phyloP scores from a whole-genome alignment of 1,284 basidiomycete species.

The Irpex sp. region DNA sequence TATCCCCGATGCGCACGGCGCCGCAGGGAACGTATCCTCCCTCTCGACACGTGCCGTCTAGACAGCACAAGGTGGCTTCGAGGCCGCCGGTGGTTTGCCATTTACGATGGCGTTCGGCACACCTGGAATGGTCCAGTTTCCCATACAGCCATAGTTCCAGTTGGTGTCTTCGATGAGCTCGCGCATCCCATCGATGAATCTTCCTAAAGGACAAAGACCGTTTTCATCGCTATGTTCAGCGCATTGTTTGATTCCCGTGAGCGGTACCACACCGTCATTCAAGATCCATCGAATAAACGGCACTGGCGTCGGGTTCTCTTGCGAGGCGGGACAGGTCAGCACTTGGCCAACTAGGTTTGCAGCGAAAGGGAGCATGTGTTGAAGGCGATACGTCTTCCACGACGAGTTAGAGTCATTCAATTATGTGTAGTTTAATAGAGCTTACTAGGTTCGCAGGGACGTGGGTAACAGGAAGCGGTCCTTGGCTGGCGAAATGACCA shows the following conservation, averaged over 20 bases:
- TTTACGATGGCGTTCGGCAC: conserved; percentile 5
- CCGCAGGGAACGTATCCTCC: too few relatives aligned
- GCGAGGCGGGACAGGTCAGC: conserved; percentile 40
- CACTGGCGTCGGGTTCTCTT: conserved; percentile 9
- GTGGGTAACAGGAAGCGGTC: conserved; percentile 50
- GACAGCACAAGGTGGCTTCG: not conserved
- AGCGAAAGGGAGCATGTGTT: conserved; percentile 49
- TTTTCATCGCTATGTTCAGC: conserved; percentile 15
- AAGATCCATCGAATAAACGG: conserved; percentile 51
- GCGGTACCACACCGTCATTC: conserved; percentile 58
- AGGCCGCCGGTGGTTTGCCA: not conserved
- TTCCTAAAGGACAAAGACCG: conserved; percentile 18
- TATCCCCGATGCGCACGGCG: too few relatives aligned
- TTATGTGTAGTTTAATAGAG: not conserved
- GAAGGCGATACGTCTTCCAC: conserved; percentile 38
- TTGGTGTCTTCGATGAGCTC: conserved; percentile 21
- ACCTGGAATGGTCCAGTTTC: conserved; percentile 16
- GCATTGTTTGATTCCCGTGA: conserved; percentile 29
- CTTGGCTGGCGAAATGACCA: conserved; percentile 40
- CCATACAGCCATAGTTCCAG: conserved; percentile 19
- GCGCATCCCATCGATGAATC: conserved; percentile 21
- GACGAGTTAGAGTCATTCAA: not conserved
- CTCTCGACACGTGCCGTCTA: too few relatives aligned
- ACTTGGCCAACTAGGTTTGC: conserved; percentile 57
- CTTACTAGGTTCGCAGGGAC: conserved; percentile 49